phyloP scores from a whole-genome alignment of 495 filamentous ascomycete species.

The Aspergillus wentii region DNA sequence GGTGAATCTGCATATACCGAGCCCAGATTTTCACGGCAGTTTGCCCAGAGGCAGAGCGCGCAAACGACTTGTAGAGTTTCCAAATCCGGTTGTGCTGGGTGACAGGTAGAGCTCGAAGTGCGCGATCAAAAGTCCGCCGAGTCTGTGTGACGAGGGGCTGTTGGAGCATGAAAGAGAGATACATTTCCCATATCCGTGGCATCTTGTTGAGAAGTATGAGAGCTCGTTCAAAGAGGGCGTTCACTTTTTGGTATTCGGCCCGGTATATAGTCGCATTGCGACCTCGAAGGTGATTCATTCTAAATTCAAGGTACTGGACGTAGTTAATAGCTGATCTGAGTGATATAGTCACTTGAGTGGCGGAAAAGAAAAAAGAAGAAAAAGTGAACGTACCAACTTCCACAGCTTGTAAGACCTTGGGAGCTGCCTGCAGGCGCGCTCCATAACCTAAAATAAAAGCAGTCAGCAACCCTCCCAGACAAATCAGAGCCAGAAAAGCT shows the following conservation, averaged over 20 bases:
- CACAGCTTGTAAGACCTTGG: slow-evolving; percentile 97
- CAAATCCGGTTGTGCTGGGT: slow-evolving; percentile 98
- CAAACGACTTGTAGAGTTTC: slow-evolving; percentile 87
- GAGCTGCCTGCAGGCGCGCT: slow-evolving; percentile 82
- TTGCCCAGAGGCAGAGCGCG: slow-evolving; percentile 84
- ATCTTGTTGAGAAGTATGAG: slow-evolving; percentile 97
- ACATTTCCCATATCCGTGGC: slow-evolving; percentile 98
- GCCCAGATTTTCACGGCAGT: slow-evolving; percentile 93
- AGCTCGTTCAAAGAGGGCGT: slow-evolving; percentile 90
- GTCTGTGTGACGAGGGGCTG: slow-evolving; percentile 92
- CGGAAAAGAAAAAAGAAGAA: slow-evolving; percentile 1
- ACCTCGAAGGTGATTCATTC: slow-evolving; percentile 74
- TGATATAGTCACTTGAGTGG: background rate
- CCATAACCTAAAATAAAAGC: slow-evolving; percentile 49
- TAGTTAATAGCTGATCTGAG: slow-evolving; percentile 7
- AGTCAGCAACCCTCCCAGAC: slow-evolving; percentile 1
- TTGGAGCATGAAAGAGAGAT: slow-evolving; percentile 81
- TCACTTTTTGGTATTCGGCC: slow-evolving; percentile 86
- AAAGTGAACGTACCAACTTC: slow-evolving; percentile 77
- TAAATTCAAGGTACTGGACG: slow-evolving; percentile 78
- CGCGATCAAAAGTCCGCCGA: slow-evolving; percentile 87
- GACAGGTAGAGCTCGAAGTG: slow-evolving; percentile 88
- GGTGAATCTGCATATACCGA: slow-evolving; percentile 96
- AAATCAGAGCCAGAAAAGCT: slow-evolving; percentile 6
- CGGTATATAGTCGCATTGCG: slow-evolving; percentile 80